Evolutionary conservation across 108 stramenopile genomes (phyloP).

Genomic region (Nitzschia palea): DNA sequence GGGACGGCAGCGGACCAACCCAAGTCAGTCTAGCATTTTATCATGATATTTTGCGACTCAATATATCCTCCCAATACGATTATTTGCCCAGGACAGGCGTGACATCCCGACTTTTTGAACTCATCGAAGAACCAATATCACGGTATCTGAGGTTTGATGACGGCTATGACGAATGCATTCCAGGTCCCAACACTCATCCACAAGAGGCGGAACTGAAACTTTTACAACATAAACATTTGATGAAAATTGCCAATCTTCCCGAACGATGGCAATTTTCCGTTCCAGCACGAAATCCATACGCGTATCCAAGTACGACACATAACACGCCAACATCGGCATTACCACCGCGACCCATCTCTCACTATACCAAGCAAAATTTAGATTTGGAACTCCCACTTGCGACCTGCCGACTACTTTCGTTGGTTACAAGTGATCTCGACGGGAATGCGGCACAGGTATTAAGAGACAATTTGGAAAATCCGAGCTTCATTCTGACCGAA

Average conservation of each 20-base stretch:
- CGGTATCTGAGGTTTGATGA: conserved; percentile 79
- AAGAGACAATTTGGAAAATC: conserved; percentile 37
- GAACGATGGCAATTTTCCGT: conserved; percentile 61
- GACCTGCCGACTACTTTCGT: conserved; percentile 71
- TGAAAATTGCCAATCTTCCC: conserved; percentile 51
- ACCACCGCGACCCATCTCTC: conserved; percentile 15
- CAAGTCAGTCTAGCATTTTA: conserved; percentile 55
- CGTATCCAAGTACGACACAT: conserved; percentile 37
- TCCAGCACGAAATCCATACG: conserved; percentile 41
- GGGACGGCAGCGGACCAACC: conserved; percentile 69
- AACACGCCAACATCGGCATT: conserved; percentile 1
- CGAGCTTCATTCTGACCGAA: conserved; percentile 39
- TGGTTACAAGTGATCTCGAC: conserved; percentile 60
- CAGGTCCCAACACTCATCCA: conserved; percentile 24
- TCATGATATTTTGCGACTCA: conserved; percentile 33
- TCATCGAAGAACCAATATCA: conserved; percentile 44
- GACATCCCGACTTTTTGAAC: conserved; percentile 20
- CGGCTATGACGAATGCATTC: conserved; percentile 68
- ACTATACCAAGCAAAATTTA: conserved; percentile 31
- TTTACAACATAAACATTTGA: conserved; percentile 67
- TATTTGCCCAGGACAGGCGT: conserved; percentile 41
- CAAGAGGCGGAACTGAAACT: conserved; percentile 60
- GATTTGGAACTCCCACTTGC: conserved; percentile 21
- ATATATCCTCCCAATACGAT: conserved; percentile 54
- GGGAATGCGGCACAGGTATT: conserved; percentile 54